A percentile compares a stretch with the other conserved stretches of the same genome.
These are phyloP conservation scores for Blastobotrys niveus DNA, from an alignment of 1,139 yeast genomes.

Conservation along the genomic window DNA sequence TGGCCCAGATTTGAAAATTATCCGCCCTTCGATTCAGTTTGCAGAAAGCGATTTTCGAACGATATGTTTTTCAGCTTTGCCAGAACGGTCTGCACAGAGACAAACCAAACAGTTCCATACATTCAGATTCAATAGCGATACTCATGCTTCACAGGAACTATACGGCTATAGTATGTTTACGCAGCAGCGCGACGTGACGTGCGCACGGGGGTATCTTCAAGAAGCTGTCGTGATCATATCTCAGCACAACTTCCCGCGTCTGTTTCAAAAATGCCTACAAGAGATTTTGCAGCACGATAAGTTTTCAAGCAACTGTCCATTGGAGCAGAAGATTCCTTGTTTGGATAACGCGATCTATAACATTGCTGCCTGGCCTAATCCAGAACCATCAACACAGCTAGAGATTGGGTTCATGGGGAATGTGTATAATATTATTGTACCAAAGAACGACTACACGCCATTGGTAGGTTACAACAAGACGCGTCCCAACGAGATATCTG, in stretches of 20 bases:
- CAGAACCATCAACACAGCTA: conserved; percentile 18
- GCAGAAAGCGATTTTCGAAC: conserved; percentile 29
- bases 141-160: conserved; percentile 15
- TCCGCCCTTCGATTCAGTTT: conserved; percentile 28
- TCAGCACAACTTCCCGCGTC: conserved; percentile 24
- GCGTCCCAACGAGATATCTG: conserved; percentile 11
- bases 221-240: conserved; percentile 30
- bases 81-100: conserved; percentile 24
- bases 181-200: conserved; percentile 22
- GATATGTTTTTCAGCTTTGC: conserved; percentile 31
- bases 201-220: conserved; percentile 28
- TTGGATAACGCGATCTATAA: conserved; percentile 29
- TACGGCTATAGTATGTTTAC: conserved; percentile 28
- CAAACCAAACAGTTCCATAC: conserved; percentile 22
- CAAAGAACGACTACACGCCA: conserved; percentile 18
- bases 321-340: conserved; percentile 26
- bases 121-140: conserved; percentile 21
- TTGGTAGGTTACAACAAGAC: conserved; percentile 14
- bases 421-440: conserved; percentile 19
- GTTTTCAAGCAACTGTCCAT: conserved; percentile 8
- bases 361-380: conserved; percentile 30
- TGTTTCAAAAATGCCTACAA: conserved; percentile 26
- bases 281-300: conserved; percentile 18
- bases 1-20: conserved; percentile 32
- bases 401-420: conserved; percentile 30